These are phyloP conservation scores for Rhizophora apiculata DNA, from an alignment of 345 rosid species.

Conservation along the genomic window DNA sequence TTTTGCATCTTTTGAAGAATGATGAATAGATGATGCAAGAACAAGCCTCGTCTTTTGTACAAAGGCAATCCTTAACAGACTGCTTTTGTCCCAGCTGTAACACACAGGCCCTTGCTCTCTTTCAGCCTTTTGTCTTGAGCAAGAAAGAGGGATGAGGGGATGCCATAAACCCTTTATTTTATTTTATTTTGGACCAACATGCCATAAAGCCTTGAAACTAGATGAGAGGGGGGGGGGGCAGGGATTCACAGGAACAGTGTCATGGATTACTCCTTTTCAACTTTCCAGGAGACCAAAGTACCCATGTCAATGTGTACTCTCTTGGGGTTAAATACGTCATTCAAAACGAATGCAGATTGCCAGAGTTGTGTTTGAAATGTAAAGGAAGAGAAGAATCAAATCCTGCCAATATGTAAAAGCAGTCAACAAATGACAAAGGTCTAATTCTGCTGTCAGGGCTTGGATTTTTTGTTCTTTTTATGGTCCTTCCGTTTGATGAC, in stretches of 20 bases:
- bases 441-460: constrained; percentile 32
- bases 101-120: constrained; percentile 10
- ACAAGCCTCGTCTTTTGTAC: constrained; percentile 29
- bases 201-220: constrained; percentile 17
- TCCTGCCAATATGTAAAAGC: constrained; percentile 26
- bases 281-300: constrained; percentile 1
- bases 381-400: constrained; percentile 14
- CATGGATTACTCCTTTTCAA: not conserved
- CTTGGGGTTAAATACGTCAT: constrained; percentile 2
- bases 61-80: constrained; percentile 25
- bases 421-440: constrained; percentile 37
- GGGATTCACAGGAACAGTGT: not conserved
- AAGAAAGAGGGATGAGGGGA: not conserved
- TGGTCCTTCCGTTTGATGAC: constrained; percentile 37
- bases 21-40: constrained; percentile 40
- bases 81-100: constrained; percentile 36
- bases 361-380: constrained; percentile 17
- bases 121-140: not conserved
- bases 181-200: too few species aligned
- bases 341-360: constrained; percentile 5
- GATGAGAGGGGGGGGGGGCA: not conserved
- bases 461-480: not conserved
- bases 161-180: constrained; percentile 2
- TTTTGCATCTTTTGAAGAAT: constrained; percentile 43
- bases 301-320: constrained; percentile 2